Evolutionary conservation across 2,329 filamentous ascomycete genomes (phyloP).

Genomic region (Fusarium sp.): DNA sequence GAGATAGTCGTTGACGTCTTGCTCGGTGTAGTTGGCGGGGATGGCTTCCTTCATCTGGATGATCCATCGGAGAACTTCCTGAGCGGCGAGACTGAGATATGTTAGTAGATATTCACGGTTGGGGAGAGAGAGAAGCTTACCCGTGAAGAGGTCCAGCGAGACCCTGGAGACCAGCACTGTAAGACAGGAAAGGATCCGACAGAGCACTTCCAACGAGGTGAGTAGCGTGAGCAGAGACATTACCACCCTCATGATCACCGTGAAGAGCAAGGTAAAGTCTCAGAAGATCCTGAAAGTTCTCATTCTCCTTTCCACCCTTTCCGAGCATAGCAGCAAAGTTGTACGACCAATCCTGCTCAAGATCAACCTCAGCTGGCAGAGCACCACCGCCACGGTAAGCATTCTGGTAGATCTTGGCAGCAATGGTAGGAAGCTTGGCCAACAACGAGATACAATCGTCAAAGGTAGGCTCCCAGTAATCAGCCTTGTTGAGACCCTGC

Average conservation of each 20-base stretch:
- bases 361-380: conserved; percentile 79
- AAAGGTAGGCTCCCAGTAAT: conserved; percentile 99
- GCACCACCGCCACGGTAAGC: conserved; percentile 79
- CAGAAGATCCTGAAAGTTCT: conserved; percentile 94
- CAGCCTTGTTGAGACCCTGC: conserved; percentile 88
- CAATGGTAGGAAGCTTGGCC: conserved; percentile 95
- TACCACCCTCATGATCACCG: conserved; percentile 97
- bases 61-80: conserved; percentile 97
- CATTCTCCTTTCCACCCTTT: conserved; percentile 86
- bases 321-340: conserved; percentile 98
- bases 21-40: conserved; percentile 78
- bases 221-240: conserved; percentile 94
- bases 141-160: conserved; percentile 81
- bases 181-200: conserved; percentile 94
- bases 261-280: conserved; percentile 95
- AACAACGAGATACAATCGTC: conserved; percentile 94
- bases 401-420: conserved; percentile 97
- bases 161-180: conserved; percentile 94
- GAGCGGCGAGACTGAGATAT: conserved; percentile 77
- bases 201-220: conserved; percentile 95
- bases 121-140: conserved; percentile 51
- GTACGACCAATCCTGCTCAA: conserved; percentile 94
- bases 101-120: background rate
- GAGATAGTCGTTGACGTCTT: conserved; percentile 88
- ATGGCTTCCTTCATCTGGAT: conserved; percentile 94